Conservation (phyloP, 495 filamentous ascomycete species). For the Daldinia vernicosa region DNA sequence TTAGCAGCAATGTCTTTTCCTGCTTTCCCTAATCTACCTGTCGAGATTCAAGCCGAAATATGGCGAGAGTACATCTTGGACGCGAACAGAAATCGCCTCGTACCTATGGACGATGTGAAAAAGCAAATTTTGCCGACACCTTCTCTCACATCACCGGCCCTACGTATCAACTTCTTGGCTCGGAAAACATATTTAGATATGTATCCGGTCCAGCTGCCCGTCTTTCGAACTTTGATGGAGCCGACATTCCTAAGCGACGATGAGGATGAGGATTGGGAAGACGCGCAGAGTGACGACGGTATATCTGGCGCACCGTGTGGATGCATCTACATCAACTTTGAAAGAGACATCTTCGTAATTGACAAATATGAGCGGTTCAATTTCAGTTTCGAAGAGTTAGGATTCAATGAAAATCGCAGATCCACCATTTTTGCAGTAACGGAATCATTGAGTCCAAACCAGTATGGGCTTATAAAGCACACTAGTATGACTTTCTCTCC, state of each 20-base stretch:
- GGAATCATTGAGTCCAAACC: not conserved
- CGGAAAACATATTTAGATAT: not conserved
- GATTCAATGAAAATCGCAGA: not conserved
- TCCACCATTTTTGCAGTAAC: not conserved
- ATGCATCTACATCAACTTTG: not conserved
- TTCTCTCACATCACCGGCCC: not conserved
- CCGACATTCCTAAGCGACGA: not conserved
- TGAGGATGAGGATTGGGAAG: not conserved
- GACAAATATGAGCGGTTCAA: not conserved
- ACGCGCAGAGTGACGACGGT: not conserved
- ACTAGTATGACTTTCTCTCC: not conserved
- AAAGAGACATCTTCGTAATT: not conserved
- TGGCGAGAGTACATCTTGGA: not conserved
- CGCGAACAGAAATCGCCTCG: not conserved
- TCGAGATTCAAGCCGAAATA: not conserved
- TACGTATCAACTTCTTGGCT: not conserved
- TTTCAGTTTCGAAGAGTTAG: not conserved
- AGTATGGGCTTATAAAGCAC: not conserved
- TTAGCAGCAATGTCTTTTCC: not conserved
- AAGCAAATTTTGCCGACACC: not conserved
- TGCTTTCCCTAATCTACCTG: not conserved
- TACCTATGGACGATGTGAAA: not conserved
- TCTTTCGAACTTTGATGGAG: not conserved
- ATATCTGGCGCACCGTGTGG: not conserved
- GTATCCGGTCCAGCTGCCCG: not conserved